Base-by-base conservation (phyloP, 306 rosid species). In the Fragaria vesca region DNA sequence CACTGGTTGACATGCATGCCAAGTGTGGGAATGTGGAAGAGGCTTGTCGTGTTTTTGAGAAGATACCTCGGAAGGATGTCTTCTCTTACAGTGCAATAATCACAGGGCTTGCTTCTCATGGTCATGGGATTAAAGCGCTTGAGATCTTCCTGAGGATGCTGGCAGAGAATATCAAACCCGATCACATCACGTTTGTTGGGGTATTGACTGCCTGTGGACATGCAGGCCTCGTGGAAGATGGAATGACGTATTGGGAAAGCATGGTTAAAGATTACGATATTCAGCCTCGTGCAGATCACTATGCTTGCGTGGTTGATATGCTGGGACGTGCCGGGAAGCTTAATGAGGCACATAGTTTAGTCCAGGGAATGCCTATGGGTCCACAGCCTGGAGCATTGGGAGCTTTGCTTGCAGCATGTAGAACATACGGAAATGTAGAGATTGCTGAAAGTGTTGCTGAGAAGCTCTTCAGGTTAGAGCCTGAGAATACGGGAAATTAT, bases 1-100 rank as follows among this genome's bases (percentile, higher is more conserved):
- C 78, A 12, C 74, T 79, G 8, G 78, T 79, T 40, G 78, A 79
- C 43, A 79, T 73, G 83, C 83, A 79, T 73, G 83, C 83, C 66
- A 79, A 79, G 63, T 79, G 83, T 42, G 83, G 83, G 43, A 73
- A 73, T 48, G 10, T 66, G 67, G 61, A 73, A 73, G 67, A 66
- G 69, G 83, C 83, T 8, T 73, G 68, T 18, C 1, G 16, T 20
- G 36, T 42, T 42, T 79, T 79, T 73, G 78, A 73, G 40, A 68
- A 73, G 74, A 79, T 66, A 24, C 74, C 80, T 16, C 10, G 0
- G 4, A 69, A 32, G 69, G 83, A 79, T 73, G 78, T 52, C 2
- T 52, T 73, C 61, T 52, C 83, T 15, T 79, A 73, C 46, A 73
- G 74, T 54, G 78, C 78, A n/a, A 26, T 79, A 65, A 79, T 79